These are phyloP conservation scores for Rhizopogon vesiculosus DNA, from an alignment of 768 basidiomycete species.

Conservation along the genomic window DNA sequence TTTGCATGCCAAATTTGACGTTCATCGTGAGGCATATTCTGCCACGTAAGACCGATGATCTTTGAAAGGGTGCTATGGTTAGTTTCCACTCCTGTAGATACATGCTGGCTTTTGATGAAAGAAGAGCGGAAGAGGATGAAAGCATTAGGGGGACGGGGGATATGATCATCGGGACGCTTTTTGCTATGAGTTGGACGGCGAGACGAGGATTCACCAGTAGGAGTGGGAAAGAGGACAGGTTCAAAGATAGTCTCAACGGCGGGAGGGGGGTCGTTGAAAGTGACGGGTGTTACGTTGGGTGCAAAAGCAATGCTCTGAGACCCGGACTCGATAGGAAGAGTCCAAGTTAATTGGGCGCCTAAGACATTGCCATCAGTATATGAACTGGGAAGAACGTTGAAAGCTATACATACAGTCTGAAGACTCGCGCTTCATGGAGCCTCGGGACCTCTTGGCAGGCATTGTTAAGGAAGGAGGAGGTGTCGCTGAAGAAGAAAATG, in stretches of 20 bases:
- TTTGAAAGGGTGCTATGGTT: constrained; percentile 82
- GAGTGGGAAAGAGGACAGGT: constrained; percentile 56
- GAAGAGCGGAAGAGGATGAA: constrained; percentile 85
- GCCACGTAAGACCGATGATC: constrained; percentile 83
- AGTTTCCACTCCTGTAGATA: constrained; percentile 73
- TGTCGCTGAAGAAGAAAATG: constrained; percentile 16
- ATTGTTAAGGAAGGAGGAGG: constrained; percentile 25
- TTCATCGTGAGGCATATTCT: constrained; percentile 70
- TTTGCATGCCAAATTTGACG: constrained; percentile 74
- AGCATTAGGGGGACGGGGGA: constrained; percentile 81
- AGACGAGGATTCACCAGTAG: constrained; percentile 26
- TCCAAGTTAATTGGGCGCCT: constrained; percentile 45
- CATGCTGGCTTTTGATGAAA: constrained; percentile 75
- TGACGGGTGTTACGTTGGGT: constrained; percentile 52
- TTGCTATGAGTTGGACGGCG: constrained; percentile 54
- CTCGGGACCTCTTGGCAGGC: constrained; percentile 45
- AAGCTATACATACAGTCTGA: constrained; percentile 29
- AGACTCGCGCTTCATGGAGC: constrained; percentile 27
- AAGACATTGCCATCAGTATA: constrained; percentile 9
- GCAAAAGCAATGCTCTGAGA: constrained; percentile 48
- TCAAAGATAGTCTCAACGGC: constrained; percentile 34
- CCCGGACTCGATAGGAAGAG: constrained; percentile 35
- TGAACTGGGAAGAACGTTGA: neutral
- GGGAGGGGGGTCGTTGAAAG: constrained; percentile 46
- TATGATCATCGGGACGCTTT: constrained; percentile 71